Base-by-base conservation (phyloP, 164 flowering plant genomes). In the Cinnamomum chago region DNA sequence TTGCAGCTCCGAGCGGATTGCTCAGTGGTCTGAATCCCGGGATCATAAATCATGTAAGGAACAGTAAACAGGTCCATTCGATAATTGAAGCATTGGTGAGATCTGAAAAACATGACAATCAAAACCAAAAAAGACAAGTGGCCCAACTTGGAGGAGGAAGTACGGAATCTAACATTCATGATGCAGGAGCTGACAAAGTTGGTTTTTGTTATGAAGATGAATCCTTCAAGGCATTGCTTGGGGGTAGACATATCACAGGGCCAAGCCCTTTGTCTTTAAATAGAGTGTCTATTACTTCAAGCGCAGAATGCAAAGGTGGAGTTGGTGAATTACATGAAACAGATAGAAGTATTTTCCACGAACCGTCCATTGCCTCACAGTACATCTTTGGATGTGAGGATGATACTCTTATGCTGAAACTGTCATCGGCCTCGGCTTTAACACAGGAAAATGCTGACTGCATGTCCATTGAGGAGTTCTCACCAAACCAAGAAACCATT, bases 1-100 rank as follows among this genome's bases (percentile, higher is more conserved):
- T 93, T 68, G 98, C 99, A 70, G 97, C 97, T 75, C 99, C 99
- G 7, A 92, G 94, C 82, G 98, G 98, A 35, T 81, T 94, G 83
- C 93, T 92, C 55, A 86, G 87, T 71, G 95, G 84, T 40, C 76
- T 94, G 78, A 96, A 94, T 76, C 98, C 97, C 5, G 98, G 98
- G 68, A 96, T 96, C 62, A 94, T 96, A 77, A 92, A 90, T 79
- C 95, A 92, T 84, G 98, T 94, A 27, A 87, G 99, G 75, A 96
- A 94, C 72, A 90, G 92, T 64, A 96, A 91, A 74, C 97, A 96
- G 79, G 99, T 94, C 70, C 97, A 86, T 78, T 96, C 99, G 66
- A 96, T 96, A 60, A 91, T 96, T 62, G 89, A 94, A 82, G 87
- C 94, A 52, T 72, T 96, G 11, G 93, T 89, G 58, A 92, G 79